Evolutionary conservation across 2,329 filamentous ascomycete genomes (phyloP).

Genomic region (Seiridium unicorne): DNA sequence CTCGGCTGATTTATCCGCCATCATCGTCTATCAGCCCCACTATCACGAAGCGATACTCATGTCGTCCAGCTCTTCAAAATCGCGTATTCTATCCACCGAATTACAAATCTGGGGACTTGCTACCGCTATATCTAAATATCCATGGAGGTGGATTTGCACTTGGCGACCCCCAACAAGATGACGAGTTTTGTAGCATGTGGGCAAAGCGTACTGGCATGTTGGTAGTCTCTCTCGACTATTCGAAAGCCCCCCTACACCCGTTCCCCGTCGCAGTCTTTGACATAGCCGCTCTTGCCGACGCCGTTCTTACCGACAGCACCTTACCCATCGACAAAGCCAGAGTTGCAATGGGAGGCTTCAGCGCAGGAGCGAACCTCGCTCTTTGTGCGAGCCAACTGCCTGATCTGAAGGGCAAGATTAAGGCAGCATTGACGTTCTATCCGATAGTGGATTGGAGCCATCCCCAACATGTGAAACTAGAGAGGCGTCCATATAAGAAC

Average conservation of each 20-base stretch:
- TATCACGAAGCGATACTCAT: constrained; percentile 2
- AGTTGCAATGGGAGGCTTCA: constrained; percentile 41
- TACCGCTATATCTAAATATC: constrained; percentile 39
- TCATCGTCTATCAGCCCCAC: background rate
- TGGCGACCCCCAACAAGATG: constrained; percentile 34
- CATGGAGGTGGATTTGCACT: constrained; percentile 44
- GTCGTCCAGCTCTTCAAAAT: constrained; percentile 3
- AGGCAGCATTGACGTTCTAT: constrained; percentile 32
- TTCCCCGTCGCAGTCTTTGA: constrained; percentile 40
- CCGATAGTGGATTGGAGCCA: constrained; percentile 40
- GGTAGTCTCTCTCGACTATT: constrained; percentile 42
- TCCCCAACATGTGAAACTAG: constrained; percentile 24
- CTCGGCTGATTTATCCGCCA: constrained; percentile 3
- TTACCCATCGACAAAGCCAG: constrained; percentile 38
- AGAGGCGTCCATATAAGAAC: constrained; percentile 33
- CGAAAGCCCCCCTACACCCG: constrained; percentile 34
- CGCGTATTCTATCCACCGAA: constrained; percentile 8
- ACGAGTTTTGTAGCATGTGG: constrained; percentile 40
- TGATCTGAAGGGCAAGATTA: constrained; percentile 30
- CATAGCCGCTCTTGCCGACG: constrained; percentile 34
- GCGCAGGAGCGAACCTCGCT: constrained; percentile 41
- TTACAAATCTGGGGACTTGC: background rate
- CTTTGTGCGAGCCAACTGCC: constrained; percentile 35
- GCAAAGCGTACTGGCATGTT: constrained; percentile 34
- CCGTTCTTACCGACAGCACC: constrained; percentile 34